Percentiles rank a stretch among this genome's conserved stretches.
Conservation (phyloP, 2,329 filamentous ascomycete species). For the Pestalotiopsis fici region DNA sequence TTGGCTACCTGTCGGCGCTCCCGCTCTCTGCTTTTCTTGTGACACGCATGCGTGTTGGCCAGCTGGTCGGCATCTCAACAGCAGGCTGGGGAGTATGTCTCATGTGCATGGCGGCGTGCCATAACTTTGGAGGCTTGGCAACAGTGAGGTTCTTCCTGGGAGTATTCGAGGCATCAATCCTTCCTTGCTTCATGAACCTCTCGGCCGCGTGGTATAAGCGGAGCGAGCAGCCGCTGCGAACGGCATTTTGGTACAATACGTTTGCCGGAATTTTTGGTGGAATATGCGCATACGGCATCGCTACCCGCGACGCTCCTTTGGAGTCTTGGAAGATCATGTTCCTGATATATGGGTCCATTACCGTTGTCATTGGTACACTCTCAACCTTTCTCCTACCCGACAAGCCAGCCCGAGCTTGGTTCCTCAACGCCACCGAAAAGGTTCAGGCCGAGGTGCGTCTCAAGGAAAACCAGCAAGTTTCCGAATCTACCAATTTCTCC, state of each 20-base stretch:
- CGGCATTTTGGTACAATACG: slow-evolving; percentile 53
- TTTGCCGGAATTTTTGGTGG: slow-evolving; percentile 30
- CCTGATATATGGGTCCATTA: slow-evolving; percentile 23
- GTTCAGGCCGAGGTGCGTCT: slow-evolving; percentile 14
- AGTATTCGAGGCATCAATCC: slow-evolving; percentile 51
- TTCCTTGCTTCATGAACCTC: slow-evolving; percentile 57
- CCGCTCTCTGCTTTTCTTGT: slow-evolving; percentile 53
- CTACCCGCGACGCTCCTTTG: too few relatives aligned
- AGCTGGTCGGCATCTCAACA: slow-evolving; percentile 55
- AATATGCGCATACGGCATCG: neutral
- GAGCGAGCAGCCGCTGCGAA: slow-evolving; percentile 57
- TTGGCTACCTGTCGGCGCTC: slow-evolving; percentile 55
- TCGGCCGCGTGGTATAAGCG: slow-evolving; percentile 65
- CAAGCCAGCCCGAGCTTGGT: slow-evolving; percentile 20
- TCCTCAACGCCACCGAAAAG: slow-evolving; percentile 20
- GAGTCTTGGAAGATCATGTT: slow-evolving; percentile 14
- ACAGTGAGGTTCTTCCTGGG: slow-evolving; percentile 57
- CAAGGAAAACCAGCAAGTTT: slow-evolving; percentile 10
- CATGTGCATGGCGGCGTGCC: slow-evolving; percentile 52
- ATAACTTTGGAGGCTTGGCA: slow-evolving; percentile 49
- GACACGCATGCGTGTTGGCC: slow-evolving; percentile 61
- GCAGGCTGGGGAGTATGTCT: slow-evolving; percentile 54
- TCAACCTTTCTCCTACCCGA: slow-evolving; percentile 18
- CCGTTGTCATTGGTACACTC: slow-evolving; percentile 13
- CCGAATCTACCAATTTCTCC: neutral